phyloP scores from a whole-genome alignment of 2,329 filamentous ascomycete genomes.

The Sporothrix dimorphospora region DNA sequence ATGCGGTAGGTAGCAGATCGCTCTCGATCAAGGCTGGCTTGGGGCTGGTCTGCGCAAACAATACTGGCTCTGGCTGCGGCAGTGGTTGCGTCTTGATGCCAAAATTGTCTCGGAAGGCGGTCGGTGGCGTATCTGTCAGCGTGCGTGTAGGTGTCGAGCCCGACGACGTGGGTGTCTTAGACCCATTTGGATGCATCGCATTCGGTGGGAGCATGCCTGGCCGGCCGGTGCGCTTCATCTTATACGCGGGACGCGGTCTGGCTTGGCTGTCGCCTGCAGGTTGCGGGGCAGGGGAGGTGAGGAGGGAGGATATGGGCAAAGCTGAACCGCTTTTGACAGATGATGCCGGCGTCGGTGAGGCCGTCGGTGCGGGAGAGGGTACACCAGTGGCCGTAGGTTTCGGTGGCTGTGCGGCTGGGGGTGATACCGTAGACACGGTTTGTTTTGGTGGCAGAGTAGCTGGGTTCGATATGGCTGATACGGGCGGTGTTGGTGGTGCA shows the following conservation, averaged over 20 bases:
- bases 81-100: not conserved
- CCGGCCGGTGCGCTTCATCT: slow-evolving; percentile 35
- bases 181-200: not conserved
- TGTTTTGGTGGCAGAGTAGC: not conserved
- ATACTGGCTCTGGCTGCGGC: not conserved
- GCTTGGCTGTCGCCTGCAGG: not conserved
- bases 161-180: not conserved
- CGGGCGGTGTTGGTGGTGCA: not conserved
- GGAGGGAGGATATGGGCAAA: too few relatives aligned
- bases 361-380: not conserved
- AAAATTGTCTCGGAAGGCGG: not conserved
- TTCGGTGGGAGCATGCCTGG: not conserved
- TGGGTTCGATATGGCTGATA: not conserved
- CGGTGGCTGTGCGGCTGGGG: not conserved
- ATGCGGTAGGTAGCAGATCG: not conserved
- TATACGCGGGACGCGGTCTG: slow-evolving; percentile 28
- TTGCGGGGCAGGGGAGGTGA: too few relatives aligned
- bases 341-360: not conserved
- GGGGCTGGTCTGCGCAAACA: not conserved
- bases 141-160: not conserved
- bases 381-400: not conserved
- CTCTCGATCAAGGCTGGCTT: not conserved
- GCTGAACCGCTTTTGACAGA: not conserved
- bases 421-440: not conserved
- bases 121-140: not conserved